Evolutionary conservation across 768 basidiomycete species (phyloP).

Genomic region (Tylopilus balloui): DNA sequence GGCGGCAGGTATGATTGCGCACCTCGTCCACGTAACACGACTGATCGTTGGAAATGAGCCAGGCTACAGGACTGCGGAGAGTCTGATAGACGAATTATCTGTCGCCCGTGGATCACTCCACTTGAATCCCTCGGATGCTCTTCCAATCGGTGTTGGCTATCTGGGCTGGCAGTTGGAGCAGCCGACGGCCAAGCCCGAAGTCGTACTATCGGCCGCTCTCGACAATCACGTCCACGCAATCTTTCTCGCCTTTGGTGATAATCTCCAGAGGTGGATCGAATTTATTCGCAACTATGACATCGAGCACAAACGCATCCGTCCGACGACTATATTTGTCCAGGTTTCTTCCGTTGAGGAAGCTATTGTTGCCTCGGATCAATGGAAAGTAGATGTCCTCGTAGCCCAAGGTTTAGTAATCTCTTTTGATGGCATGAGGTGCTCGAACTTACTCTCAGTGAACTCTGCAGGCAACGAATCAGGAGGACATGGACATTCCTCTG

Average conservation of each 20-base stretch:
- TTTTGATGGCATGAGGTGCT: neutral
- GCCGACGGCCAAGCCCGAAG: constrained; percentile 34
- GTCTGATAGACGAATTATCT: constrained; percentile 47
- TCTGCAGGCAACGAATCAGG: constrained; percentile 70
- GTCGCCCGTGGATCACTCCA: constrained; percentile 46
- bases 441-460: constrained; percentile 1
- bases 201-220: constrained; percentile 47
- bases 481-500: constrained; percentile 60
- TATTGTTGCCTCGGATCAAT: constrained; percentile 53
- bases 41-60: constrained; percentile 4
- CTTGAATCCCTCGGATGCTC: constrained; percentile 28
- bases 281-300: constrained; percentile 54
- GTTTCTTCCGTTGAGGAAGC: constrained; percentile 61
- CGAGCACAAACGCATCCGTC: constrained; percentile 35
- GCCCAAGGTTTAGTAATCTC: constrained; percentile 57
- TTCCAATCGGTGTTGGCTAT: constrained; percentile 72
- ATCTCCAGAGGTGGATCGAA: constrained; percentile 56
- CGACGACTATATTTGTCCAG: constrained; percentile 60
- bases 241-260: constrained; percentile 70
- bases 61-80: constrained; percentile 48
- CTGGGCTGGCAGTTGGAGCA: constrained; percentile 68
- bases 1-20: constrained; percentile 44
- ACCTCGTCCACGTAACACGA: neutral
- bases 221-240: constrained; percentile 56
- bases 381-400: constrained; percentile 70